Base-by-base conservation (phyloP, 2,329 filamentous ascomycete species). In the Clonostachys solani region DNA sequence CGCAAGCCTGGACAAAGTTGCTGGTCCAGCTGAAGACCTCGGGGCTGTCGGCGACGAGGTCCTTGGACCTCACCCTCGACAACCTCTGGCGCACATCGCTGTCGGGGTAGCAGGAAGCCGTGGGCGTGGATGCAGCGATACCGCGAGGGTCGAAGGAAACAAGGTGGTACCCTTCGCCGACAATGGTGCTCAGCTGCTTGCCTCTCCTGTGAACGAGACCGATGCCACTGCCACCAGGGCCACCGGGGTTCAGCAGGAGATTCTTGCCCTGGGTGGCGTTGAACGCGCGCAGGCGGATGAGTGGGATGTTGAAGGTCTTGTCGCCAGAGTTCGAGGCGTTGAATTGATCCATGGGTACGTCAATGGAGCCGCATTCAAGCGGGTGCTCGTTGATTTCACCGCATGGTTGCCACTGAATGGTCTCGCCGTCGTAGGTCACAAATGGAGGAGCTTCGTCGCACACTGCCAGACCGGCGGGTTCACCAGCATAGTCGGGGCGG, bases 261-360 rank as follows among this genome's bases (percentile, higher is more conserved):
- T 71, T 73, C 33, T 18, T 12, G 29, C 43, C 43, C 12, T 64
- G 59, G 12, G 65, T 71, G 12, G 68, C 66, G n/a, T 70, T 64
- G 33, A 59, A 60, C 17, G 66, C 69, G 18, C 72, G 66, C 48
- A 74, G 48, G n/a, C 73, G 68, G 15, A 73, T 61, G 4, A 77
- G 55, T 5, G 73, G 69, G 42, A 76, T 62, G 40, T 55, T 64
- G 50, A 76, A 75, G 7, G 61, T 68, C 54, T 68, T 67, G 54
- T 63, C 52, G 33, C 54, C 55, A 1, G 59, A 58, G 16, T 60
- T 61, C 18, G 53, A 44, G 1, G 54, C 51, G 51, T 62, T 59
- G 52, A 73, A 74, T 33, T 77, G 73, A 49, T 76, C 69, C 59
- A 75, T 67, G 0, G 72, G 72, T 6, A 75, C 72, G 4, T 66